Evolutionary conservation across 148 eudicot genomes (phyloP).

Genomic region (Bassia scoparia): DNA sequence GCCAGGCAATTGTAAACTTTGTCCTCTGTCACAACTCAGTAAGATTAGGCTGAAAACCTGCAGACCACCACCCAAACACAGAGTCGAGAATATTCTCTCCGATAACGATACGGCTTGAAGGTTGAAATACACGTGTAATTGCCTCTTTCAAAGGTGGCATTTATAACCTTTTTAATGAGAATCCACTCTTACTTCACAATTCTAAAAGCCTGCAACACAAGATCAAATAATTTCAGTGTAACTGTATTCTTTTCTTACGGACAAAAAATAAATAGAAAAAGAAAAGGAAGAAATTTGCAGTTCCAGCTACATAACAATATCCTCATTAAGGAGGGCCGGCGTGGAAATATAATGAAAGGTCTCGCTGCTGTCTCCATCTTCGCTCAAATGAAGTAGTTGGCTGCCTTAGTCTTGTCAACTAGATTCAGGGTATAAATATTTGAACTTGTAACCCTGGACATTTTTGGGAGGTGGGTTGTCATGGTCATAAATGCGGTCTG

Average conservation of each 20-base stretch:
- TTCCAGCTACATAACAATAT: conserved; percentile 63
- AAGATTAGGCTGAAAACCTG: neutral
- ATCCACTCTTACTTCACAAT: conserved; percentile 95
- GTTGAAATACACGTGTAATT: conserved; percentile 83
- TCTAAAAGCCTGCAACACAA: conserved; percentile 60
- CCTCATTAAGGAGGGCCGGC: conserved; percentile 99
- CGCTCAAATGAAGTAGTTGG: conserved; percentile 68
- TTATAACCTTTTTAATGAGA: conserved; percentile 95
- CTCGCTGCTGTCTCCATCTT: conserved; percentile 87
- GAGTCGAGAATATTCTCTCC: conserved; percentile 42
- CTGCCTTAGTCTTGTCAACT: conserved; percentile 87
- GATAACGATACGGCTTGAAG: conserved; percentile 77
- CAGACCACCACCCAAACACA: neutral
- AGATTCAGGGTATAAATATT: conserved; percentile 94
- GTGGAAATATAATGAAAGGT: conserved; percentile 93
- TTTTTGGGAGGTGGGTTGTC: conserved; percentile 95
- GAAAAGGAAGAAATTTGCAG: neutral
- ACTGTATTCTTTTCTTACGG: neutral
- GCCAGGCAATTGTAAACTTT: neutral
- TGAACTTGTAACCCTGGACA: conserved; percentile 98
- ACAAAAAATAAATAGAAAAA: neutral
- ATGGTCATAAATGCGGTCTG: conserved; percentile 97
- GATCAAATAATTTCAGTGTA: neutral
- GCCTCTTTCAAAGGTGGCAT: conserved; percentile 87
- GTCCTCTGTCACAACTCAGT: neutral